These are phyloP conservation scores for Clarireedia sp. DNA, from an alignment of 2,329 filamentous ascomycete species.

Conservation along the genomic window DNA sequence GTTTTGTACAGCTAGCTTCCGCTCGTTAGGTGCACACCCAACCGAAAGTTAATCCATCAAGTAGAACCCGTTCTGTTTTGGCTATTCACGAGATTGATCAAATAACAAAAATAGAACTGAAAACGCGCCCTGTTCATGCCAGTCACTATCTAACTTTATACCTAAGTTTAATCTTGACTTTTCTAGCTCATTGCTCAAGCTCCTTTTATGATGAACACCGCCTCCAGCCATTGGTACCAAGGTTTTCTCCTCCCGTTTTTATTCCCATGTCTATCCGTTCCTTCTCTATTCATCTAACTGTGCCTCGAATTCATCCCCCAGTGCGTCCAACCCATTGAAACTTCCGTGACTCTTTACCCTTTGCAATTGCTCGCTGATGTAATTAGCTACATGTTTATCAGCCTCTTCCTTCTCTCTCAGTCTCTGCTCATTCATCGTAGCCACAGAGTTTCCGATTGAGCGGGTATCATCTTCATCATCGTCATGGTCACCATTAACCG, in stretches of 20 bases:
- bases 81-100: no score
- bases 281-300: conserved; percentile 36
- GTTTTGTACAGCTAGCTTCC: background rate
- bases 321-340: conserved; percentile 27
- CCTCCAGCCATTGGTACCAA: background rate
- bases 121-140: no score
- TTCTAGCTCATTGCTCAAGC: background rate
- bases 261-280: background rate
- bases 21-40: no score
- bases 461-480: conserved; percentile 21
- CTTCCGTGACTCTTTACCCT: conserved; percentile 51
- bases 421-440: conserved; percentile 45
- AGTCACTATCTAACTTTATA: no score
- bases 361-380: conserved; percentile 74
- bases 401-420: conserved; percentile 44
- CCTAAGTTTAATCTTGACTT: no score
- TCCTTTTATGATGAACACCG: background rate
- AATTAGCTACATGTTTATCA: conserved; percentile 67
- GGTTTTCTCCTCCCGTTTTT: background rate
- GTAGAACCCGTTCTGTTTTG: no score
- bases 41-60: no score
- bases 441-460: conserved; percentile 36
- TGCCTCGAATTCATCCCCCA: conserved; percentile 56
- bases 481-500: conserved; percentile 35
- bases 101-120: no score